Conservation (phyloP, 495 filamentous ascomycete species). For the Aspergillus saccharolyticus region DNA sequence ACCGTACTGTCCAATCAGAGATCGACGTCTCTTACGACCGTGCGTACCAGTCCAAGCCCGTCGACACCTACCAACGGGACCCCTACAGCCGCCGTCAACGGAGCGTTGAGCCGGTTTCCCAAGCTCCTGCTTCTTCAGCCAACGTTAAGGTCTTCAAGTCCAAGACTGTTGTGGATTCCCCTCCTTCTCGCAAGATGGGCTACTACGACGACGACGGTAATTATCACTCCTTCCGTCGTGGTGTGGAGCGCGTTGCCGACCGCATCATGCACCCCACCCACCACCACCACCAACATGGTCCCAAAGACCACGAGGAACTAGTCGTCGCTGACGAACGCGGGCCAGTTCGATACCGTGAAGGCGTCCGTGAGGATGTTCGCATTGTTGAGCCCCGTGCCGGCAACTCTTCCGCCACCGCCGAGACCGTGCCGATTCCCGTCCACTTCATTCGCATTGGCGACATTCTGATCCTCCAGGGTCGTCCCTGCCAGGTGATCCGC, state of each 20-base stretch:
- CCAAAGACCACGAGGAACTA: conserved; percentile 43
- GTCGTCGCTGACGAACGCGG: conserved; percentile 48
- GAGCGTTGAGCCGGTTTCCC: conserved; percentile 48
- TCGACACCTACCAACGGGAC: conserved; percentile 27
- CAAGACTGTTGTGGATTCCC: conserved; percentile 46
- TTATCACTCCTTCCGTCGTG: conserved; percentile 90
- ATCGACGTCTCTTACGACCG: conserved; percentile 30
- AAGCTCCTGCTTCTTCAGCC: conserved; percentile 27
- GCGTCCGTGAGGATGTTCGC: conserved; percentile 47
- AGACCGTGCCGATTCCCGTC: conserved; percentile 97
- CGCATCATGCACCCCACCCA: conserved; percentile 67
- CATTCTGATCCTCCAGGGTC: conserved; percentile 97
- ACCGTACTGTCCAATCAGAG: conserved; percentile 4
- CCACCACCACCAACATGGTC: conserved; percentile 31
- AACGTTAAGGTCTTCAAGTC: conserved; percentile 30
- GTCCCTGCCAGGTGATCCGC: conserved; percentile 99
- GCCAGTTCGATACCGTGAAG: conserved; percentile 36
- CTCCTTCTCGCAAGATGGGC: conserved; percentile 74
- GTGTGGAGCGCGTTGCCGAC: conserved; percentile 78
- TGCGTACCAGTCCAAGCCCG: conserved; percentile 23
- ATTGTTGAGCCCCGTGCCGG: conserved; percentile 48
- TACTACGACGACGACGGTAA: conserved; percentile 99
- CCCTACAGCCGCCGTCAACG: conserved; percentile 28
- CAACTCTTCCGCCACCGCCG: conserved; percentile 46
- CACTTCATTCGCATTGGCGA: conserved; percentile 99